These are phyloP conservation scores for Usnea hakonensis DNA, from an alignment of 495 filamentous ascomycete species.

Conservation along the genomic window DNA sequence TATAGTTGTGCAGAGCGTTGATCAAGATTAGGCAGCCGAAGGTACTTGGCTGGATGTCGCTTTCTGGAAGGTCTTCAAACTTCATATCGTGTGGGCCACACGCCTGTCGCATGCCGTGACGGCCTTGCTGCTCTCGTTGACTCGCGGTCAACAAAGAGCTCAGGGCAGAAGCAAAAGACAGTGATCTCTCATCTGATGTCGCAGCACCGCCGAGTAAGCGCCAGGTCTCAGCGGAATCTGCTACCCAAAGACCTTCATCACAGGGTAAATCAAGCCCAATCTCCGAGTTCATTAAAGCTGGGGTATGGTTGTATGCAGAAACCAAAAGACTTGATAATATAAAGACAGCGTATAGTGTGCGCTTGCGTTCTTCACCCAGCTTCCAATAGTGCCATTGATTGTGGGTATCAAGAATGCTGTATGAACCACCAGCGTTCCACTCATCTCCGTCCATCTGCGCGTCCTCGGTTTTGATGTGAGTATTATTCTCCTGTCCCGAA, in stretches of 20 bases:
- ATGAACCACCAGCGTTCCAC: constrained; percentile 23
- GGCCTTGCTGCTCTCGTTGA: constrained; percentile 58
- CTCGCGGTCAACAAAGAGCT: constrained; percentile 72
- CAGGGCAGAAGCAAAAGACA: constrained; percentile 69
- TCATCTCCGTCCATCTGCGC: constrained; percentile 21
- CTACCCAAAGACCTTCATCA: constrained; percentile 86
- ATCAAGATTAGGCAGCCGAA: constrained; percentile 92
- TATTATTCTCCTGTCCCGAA: neutral
- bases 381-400: constrained; percentile 88
- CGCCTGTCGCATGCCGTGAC: constrained; percentile 41
- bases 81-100: constrained; percentile 38
- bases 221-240: constrained; percentile 73
- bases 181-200: constrained; percentile 54
- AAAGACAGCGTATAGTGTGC: constrained; percentile 89
- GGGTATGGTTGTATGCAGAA: constrained; percentile 85
- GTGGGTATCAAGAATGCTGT: constrained; percentile 57
- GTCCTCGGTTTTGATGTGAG: constrained; percentile 19
- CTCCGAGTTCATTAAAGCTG: constrained; percentile 89
- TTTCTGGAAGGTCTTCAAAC: constrained; percentile 45
- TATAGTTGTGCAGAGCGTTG: constrained; percentile 94
- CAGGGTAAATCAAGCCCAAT: constrained; percentile 86
- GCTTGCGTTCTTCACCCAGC: constrained; percentile 80
- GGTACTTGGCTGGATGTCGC: constrained; percentile 76
- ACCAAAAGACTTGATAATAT: constrained; percentile 84
- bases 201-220: constrained; percentile 62